Percentiles rank a stretch among this genome's conserved stretches.
Evolutionary conservation across 2,329 filamentous ascomycete species (phyloP).

Genomic region (Aureobasidium sp.): DNA sequence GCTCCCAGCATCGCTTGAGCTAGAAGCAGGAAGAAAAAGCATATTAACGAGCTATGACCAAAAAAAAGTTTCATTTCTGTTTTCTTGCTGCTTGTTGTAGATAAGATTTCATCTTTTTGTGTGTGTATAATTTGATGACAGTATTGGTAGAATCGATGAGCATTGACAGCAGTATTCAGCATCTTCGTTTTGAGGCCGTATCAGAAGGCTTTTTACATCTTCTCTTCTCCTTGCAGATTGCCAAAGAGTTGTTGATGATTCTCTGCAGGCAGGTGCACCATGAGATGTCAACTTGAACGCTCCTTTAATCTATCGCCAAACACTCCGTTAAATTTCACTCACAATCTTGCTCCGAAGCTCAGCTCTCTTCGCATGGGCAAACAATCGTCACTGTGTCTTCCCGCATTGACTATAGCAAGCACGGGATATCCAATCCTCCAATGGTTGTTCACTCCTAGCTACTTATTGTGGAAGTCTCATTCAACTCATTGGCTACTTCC

Average conservation of each 20-base stretch:
- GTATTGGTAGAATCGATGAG: not conserved
- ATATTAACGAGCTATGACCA: constrained; percentile 4
- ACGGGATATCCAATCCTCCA: not conserved
- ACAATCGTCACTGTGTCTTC: not conserved
- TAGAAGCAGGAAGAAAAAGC: not conserved
- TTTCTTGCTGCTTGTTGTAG: not conserved
- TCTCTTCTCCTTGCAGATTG: not conserved
- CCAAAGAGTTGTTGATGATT: no score
- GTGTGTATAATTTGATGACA: not conserved
- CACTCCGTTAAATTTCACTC: no score
- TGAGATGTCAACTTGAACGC: no score
- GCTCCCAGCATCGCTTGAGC: constrained; percentile 5
- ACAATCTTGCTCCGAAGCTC: not conserved
- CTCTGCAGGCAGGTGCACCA: no score
- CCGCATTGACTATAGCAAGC: no score
- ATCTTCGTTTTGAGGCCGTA: not conserved
- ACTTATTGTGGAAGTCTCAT: not conserved
- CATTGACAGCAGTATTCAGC: not conserved
- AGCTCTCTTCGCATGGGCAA: no score
- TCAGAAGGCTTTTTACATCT: not conserved
- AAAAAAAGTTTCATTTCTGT: constrained; percentile 1
- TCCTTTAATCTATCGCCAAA: no score
- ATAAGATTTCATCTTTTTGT: not conserved
- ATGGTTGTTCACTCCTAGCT: not conserved
- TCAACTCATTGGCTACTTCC: not conserved